Evolutionary conservation across 495 filamentous ascomycete genomes (phyloP).

Genomic region (Collariella sp.): DNA sequence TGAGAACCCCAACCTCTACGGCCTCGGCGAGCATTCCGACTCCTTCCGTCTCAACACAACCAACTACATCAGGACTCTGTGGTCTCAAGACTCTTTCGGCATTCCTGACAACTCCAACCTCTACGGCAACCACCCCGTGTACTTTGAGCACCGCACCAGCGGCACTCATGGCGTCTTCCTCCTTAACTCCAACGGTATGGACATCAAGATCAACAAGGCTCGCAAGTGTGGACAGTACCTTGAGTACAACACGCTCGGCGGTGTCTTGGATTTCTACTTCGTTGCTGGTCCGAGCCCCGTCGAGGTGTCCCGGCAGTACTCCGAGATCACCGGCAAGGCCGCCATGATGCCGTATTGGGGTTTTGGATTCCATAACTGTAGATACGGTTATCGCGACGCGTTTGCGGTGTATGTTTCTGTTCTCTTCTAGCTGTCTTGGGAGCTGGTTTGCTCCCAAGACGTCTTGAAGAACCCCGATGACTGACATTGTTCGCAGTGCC

Average conservation of each 20-base stretch:
- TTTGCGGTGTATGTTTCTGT: too few relatives aligned
- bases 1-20: conserved; percentile 62
- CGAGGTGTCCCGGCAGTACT: conserved; percentile 66
- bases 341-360: conserved; percentile 82
- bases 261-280: conserved; percentile 80
- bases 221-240: conserved; percentile 58
- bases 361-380: conserved; percentile 76
- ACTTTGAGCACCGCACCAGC: conserved; percentile 64
- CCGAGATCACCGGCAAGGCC: conserved; percentile 57
- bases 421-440: too few relatives aligned
- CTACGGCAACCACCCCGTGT: conserved; percentile 78
- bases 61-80: conserved; percentile 72
- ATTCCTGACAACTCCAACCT: conserved; percentile 51
- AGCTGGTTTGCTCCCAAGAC: too few relatives aligned
- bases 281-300: conserved; percentile 63
- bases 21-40: conserved; percentile 73
- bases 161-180: conserved; percentile 79
- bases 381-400: conserved; percentile 71
- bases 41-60: conserved; percentile 60
- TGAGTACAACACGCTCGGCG: conserved; percentile 77
- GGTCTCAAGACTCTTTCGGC: conserved; percentile 66
- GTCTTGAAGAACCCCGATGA: too few relatives aligned
- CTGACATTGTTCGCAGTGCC: too few relatives aligned
- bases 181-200: conserved; percentile 79
- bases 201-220: conserved; percentile 68